Base-by-base conservation (phyloP, 441 rosid species). In the Adansonia madagascariensis region DNA sequence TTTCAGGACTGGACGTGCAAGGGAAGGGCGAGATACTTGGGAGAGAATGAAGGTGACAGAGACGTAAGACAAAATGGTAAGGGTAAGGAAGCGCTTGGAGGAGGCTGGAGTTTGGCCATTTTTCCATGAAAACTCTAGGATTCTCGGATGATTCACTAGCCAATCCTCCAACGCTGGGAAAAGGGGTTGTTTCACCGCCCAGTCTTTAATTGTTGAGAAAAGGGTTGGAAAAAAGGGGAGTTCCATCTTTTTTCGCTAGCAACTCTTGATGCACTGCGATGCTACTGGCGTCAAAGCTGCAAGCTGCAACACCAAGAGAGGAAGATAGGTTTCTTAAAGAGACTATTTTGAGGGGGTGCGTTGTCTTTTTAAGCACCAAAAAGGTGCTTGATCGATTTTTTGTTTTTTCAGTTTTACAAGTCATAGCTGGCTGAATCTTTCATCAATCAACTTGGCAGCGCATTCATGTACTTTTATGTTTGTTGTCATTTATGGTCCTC, bases 121-220 rank as follows among this genome's bases (percentile, higher is more conserved):
- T 0, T 14, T 73, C 97, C 98, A 94, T 18, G 85, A 71, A 85
- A 91, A 94, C 55, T 88, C 20, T 41, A 74, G 81, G 78, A 94
- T 89, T 46, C 49, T 80, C 2, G 97, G 97, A 74, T 91, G 91
- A 59, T 77, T 61, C 10, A 91, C 97, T 18, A 92, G 89, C 88
- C 87, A 89, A 76, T 84, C 77, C 18, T 79, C 85, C 52, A 88
- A 73, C 7, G 81, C 49, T 2, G 91, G 75, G 76, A 79, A 11
- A 3, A 82, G 3, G 50, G 88, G 86, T 50, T 46, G 44, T 5
- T 53, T 52, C 62, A 71, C 44, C 17, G 31, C 44, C 6, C 9
- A 71, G 46, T 3, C 20, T 71, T 71, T 52, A 10, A 52, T 0
- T 0, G 9, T 15, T 7, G 15, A 15, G 47, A 15, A 71, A 15